These are phyloP conservation scores for Ophiocytium majus DNA, from an alignment of 352 stramenopile species.

Conservation along the genomic window DNA sequence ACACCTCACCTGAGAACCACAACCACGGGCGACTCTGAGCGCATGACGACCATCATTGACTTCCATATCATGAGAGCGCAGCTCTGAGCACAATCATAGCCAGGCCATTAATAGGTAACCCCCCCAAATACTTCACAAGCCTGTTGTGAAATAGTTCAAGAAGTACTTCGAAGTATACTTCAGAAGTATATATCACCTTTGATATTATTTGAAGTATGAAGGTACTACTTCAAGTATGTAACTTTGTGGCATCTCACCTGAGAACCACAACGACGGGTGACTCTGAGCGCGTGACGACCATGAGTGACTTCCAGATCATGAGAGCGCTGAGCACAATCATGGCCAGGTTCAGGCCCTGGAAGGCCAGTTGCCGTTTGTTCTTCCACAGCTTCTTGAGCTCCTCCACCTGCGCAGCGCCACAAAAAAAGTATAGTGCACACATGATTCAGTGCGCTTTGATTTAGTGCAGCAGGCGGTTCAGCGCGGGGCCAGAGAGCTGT, in stretches of 20 bases:
- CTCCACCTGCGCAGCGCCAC: conserved; percentile 69
- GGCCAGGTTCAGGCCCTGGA: conserved; percentile 94
- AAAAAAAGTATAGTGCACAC: too few relatives aligned
- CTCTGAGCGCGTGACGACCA: conserved; percentile 94
- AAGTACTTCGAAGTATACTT: too few relatives aligned
- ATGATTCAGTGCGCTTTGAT: too few relatives aligned
- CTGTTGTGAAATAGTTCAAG: too few relatives aligned
- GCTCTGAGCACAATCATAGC: conserved; percentile 98
- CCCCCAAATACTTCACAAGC: too few relatives aligned
- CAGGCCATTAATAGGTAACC: too few relatives aligned
- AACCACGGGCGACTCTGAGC: conserved; percentile 94
- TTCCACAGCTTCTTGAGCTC: conserved; percentile 97
- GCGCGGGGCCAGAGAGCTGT: too few relatives aligned
- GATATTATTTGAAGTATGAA: too few relatives aligned
- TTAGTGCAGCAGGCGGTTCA: too few relatives aligned
- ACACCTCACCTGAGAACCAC: conserved; percentile 85
- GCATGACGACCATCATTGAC: conserved; percentile 91
- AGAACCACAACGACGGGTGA: conserved; percentile 97
- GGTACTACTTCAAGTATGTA: too few relatives aligned
- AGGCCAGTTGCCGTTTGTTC: conserved; percentile 94
- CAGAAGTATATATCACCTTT: too few relatives aligned
- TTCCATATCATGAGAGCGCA: conserved; percentile 99
- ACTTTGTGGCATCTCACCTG: conserved; percentile 59
- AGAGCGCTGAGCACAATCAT: conserved; percentile 98
- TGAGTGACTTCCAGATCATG: conserved; percentile 99